Evolutionary conservation across 2,329 filamentous ascomycete genomes (phyloP).

Genomic region (Aureobasidium uvarum): DNA sequence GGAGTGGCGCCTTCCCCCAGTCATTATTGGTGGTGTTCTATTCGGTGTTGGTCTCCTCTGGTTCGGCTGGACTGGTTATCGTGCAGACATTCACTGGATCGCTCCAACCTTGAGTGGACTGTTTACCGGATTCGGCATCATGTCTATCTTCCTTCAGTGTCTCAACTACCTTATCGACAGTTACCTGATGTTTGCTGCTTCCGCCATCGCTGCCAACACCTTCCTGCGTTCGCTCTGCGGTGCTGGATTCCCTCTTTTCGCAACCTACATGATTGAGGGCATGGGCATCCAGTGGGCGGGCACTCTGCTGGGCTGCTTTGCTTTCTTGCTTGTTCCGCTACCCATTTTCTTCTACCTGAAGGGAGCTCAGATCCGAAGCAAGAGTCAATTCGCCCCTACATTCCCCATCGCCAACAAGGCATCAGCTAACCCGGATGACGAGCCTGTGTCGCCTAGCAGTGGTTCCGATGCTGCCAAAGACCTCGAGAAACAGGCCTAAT

Average conservation of each 20-base stretch:
- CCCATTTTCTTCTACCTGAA: conserved; percentile 47
- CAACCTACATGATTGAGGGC: conserved; percentile 54
- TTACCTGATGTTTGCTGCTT: conserved; percentile 58
- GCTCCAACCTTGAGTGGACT: conserved; percentile 47
- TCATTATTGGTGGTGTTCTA: conserved; percentile 51
- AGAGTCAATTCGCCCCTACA: conserved; percentile 46
- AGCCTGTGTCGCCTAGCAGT: background rate
- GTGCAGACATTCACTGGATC: conserved; percentile 41
- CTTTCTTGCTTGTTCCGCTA: conserved; percentile 45
- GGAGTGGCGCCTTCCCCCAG: conserved; percentile 58
- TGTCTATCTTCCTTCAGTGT: conserved; percentile 57
- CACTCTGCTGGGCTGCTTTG: conserved; percentile 48
- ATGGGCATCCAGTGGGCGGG: conserved; percentile 52
- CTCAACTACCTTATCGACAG: conserved; percentile 61
- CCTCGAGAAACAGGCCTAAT: conserved; percentile 26
- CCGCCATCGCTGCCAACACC: conserved; percentile 56
- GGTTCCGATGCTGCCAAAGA: background rate
- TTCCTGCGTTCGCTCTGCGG: conserved; percentile 53
- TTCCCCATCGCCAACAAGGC: conserved; percentile 28
- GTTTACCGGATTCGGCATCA: conserved; percentile 56
- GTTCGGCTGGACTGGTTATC: conserved; percentile 35
- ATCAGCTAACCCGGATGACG: conserved; percentile 4
- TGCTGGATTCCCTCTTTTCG: conserved; percentile 53
- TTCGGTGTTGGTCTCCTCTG: conserved; percentile 36
- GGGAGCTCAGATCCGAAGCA: conserved; percentile 46